Evolutionary conservation across 2,329 filamentous ascomycete species (phyloP).

Genomic region (Cercospora zeina): DNA sequence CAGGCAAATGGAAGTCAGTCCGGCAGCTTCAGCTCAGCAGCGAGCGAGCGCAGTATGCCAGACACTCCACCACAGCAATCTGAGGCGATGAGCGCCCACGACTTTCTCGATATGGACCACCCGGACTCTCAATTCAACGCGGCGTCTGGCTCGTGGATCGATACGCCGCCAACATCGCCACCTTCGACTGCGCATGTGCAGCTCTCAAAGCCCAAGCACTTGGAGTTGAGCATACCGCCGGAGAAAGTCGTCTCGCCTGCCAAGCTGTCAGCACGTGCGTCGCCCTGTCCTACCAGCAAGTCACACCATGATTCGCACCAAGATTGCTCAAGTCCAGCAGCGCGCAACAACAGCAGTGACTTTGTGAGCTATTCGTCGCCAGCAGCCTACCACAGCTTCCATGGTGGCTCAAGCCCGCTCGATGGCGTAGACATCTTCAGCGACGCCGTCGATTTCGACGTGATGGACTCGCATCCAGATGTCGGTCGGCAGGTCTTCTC

Average conservation of each 20-base stretch:
- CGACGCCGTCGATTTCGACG: slow-evolving; percentile 30
- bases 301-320: slow-evolving; percentile 11
- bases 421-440: slow-evolving; percentile 30
- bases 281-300: slow-evolving; percentile 24
- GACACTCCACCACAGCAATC: slow-evolving; percentile 37
- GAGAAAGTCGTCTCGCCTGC: slow-evolving; percentile 33
- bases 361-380: slow-evolving; percentile 28
- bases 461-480: slow-evolving; percentile 32
- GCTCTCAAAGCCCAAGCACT: slow-evolving; percentile 24
- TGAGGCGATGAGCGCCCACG: slow-evolving; percentile 35
- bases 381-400: slow-evolving; percentile 22
- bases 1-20: slow-evolving; percentile 22
- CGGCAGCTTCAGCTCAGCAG: slow-evolving; percentile 34
- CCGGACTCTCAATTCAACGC: slow-evolving; percentile 31
- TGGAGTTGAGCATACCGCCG: slow-evolving; percentile 31
- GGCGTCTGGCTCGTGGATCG: slow-evolving; percentile 32
- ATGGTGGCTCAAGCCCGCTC: slow-evolving; percentile 29
- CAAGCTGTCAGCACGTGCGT: slow-evolving; percentile 30
- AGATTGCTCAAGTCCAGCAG: slow-evolving; percentile 26
- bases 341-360: slow-evolving; percentile 9
- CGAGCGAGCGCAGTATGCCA: slow-evolving; percentile 39
- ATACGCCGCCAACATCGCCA: slow-evolving; percentile 40
- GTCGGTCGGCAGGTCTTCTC: slow-evolving; percentile 33
- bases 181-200: slow-evolving; percentile 22
- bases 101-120: slow-evolving; percentile 35